Evolutionary conservation across 176 grass and related monocot species (phyloP).

Genomic region (Typha latifolia): DNA sequence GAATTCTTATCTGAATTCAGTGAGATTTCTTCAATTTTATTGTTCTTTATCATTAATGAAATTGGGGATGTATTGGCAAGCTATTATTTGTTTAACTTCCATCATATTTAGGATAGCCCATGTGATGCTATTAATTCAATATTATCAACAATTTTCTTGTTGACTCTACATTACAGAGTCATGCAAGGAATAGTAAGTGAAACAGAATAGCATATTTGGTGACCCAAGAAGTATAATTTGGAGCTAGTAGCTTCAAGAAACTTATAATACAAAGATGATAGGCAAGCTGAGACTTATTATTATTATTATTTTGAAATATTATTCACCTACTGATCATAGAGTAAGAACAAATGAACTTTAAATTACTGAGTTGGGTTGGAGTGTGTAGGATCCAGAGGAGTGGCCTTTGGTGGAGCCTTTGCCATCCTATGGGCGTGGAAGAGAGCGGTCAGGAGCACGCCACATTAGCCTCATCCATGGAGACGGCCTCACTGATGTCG

Average conservation of each 20-base stretch:
- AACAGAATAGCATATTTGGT: background rate
- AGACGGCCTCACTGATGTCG: slow-evolving; percentile 55
- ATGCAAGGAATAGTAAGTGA: background rate
- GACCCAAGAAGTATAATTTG: background rate
- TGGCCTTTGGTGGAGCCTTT: slow-evolving; percentile 80
- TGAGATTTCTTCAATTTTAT: too few relatives aligned
- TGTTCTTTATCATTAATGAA: too few relatives aligned
- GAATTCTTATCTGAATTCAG: too few relatives aligned
- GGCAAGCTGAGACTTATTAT: background rate
- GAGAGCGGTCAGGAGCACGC: slow-evolving; percentile 65
- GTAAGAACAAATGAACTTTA: background rate
- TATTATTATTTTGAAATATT: background rate
- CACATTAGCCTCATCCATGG: slow-evolving; percentile 89
- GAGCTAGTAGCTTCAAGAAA: background rate
- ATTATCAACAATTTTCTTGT: background rate
- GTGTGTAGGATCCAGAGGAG: slow-evolving; percentile 54
- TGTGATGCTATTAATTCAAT: background rate
- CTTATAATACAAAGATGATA: background rate
- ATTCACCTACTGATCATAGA: background rate
- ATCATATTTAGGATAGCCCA: too few relatives aligned
- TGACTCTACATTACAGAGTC: background rate
- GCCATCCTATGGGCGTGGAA: slow-evolving; percentile 78
- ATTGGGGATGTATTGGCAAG: too few relatives aligned
- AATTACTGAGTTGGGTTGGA: slow-evolving; percentile 8
- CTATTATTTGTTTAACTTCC: too few relatives aligned